A percentile compares a stretch with the other conserved stretches of the same genome.
These are phyloP conservation scores for Pyricularia sp. DNA, from an alignment of 2,329 filamentous ascomycete species.

Conservation along the genomic window DNA sequence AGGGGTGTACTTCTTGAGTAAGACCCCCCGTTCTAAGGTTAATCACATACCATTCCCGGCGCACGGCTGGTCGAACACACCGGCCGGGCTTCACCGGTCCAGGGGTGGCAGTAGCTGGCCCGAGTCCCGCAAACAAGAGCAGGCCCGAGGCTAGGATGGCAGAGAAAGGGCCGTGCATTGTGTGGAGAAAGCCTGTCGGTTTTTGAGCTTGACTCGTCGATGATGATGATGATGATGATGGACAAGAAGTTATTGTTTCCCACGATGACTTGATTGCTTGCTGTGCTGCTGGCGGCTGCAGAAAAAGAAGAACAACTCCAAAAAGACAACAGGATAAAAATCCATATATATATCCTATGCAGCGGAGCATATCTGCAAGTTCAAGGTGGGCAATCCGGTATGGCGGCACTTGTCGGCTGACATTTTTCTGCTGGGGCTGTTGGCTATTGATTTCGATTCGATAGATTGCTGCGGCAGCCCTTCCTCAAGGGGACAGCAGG, in stretches of 20 bases:
- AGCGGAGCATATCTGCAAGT: not conserved
- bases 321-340: not conserved
- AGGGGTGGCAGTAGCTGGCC: not conserved
- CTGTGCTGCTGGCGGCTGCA: too few species aligned
- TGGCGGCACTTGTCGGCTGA: too few species aligned
- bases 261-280: too few species aligned
- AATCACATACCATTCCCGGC: not conserved
- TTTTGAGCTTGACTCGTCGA: not conserved
- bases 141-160: not conserved
- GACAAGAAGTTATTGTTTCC: not conserved
- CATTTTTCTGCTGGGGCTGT: not conserved
- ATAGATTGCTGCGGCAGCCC: not conserved
- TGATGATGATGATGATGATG: not conserved
- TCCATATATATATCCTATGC: not conserved
- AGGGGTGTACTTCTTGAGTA: too few species aligned
- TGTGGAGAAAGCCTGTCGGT: not conserved
- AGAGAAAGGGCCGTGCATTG: not conserved
- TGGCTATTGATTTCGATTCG: not conserved
- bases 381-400: too few species aligned
- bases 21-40: too few species aligned
- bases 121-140: not conserved
- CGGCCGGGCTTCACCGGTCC: not conserved
- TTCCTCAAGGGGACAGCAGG: not conserved
- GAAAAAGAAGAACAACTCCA: not conserved
- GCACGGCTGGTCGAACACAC: not conserved